Evolutionary conservation across 2,329 filamentous ascomycete genomes (phyloP), one percentile per base, ranked within the genome.

Genomic region (Fusarium setosum): DNA sequence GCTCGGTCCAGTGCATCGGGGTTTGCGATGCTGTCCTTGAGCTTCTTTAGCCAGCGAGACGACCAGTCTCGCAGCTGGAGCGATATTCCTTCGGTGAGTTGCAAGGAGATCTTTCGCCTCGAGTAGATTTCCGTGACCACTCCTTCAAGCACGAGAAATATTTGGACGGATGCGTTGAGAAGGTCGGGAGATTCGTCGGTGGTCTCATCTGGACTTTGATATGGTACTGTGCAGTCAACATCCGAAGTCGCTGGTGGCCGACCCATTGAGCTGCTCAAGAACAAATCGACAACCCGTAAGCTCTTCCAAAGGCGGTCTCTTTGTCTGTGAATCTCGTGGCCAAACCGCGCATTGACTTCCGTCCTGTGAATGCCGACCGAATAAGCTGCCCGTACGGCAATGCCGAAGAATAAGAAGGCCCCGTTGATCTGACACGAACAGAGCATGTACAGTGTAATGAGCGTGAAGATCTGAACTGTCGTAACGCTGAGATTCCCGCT

Each of bases 391-490:
- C 84, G 78, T 0, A 81, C 84, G 0, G 84, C 82, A 7, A 86
- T 81, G 8, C 84, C 84, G 17, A 86, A 86, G 70, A 85, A 83
- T 3, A 87, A 70, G 45, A 85, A 87, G 0, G 83, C 83, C 2
- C 83, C 83, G 56, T 85, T 86, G 69, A 86, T 84, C 68, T 86
- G 84, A 51, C 83, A 86, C 4, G 84, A 80, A 24, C 82, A 81
- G 4, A 86, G 81, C 81, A 86, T 85, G 73, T 85, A 86, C 8
- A 86, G 64, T 1, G 83, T 84, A 32, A 86, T 76, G 13, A 86
- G 78, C 0, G 81, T 75, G 35, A 86, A 86, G 0, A 79, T 80
- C 61, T 86, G 83, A 0, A 86, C 81, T 0, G 82, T 85, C 8
- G 78, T 79, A 5, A 84, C 78, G 37, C 83, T 81, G 21, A 86